Evolutionary conservation across 495 filamentous ascomycete genomes (phyloP).

Genomic region (Saxophila tyrrhenica): DNA sequence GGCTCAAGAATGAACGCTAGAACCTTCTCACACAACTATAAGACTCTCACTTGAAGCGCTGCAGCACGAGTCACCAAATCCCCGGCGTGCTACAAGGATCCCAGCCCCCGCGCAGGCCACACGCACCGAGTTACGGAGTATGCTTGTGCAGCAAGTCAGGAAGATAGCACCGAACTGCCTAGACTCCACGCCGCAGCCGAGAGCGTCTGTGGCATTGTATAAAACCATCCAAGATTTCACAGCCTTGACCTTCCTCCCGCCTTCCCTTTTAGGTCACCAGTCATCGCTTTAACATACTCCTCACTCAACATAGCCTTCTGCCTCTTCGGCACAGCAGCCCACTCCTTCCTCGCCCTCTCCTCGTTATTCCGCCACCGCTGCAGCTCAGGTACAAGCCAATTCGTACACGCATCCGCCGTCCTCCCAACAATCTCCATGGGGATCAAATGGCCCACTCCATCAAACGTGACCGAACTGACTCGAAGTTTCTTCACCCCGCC

Average conservation of each 20-base stretch:
- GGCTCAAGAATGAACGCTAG: neutral
- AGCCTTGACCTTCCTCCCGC: neutral
- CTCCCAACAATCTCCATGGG: slow-evolving; percentile 33
- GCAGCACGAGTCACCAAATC: neutral
- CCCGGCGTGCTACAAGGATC: neutral
- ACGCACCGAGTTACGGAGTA: neutral
- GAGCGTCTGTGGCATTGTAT: no score
- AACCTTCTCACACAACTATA: neutral
- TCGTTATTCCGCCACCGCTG: slow-evolving; percentile 14
- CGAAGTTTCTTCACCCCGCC: slow-evolving; percentile 53
- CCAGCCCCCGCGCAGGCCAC: neutral
- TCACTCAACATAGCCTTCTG: slow-evolving; percentile 8
- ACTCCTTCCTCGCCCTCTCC: slow-evolving; percentile 13
- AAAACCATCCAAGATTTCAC: neutral
- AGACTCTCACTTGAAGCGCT: neutral
- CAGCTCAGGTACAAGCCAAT: slow-evolving; percentile 17
- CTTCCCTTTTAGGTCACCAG: neutral
- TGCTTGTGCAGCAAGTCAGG: no score
- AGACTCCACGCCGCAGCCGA: no score
- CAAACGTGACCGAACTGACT: slow-evolving; percentile 56
- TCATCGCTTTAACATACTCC: slow-evolving; percentile 9
- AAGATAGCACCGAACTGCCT: no score
- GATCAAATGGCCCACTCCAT: slow-evolving; percentile 66
- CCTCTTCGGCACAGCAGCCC: slow-evolving; percentile 12
- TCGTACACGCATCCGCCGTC: slow-evolving; percentile 23